phyloP scores from a whole-genome alignment of 805 yeast species.

The Schwanniomyces pseudopolymorphus region DNA sequence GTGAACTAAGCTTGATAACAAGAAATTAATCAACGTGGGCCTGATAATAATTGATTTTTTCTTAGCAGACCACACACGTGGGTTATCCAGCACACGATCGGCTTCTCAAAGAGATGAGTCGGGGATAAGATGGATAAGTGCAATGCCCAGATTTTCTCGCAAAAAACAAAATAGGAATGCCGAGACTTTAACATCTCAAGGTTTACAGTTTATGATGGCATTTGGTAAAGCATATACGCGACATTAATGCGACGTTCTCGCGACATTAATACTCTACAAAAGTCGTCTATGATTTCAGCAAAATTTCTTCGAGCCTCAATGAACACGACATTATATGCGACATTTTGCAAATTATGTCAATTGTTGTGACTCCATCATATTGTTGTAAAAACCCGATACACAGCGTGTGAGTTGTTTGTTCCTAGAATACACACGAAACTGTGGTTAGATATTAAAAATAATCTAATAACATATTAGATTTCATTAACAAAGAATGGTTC shows the following conservation, averaged over 20 bases:
- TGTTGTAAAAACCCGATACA: background rate
- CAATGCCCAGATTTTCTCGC: background rate
- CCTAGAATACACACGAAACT: background rate
- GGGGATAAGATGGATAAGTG: background rate
- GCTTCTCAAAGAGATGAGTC: background rate
- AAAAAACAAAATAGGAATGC: too few species aligned
- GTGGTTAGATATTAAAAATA: background rate
- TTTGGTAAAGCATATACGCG: background rate
- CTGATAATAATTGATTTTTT: background rate
- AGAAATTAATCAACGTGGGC: background rate
- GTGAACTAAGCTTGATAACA: background rate
- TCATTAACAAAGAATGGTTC: conserved; percentile 13
- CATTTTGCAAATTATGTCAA: background rate
- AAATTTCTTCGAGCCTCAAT: background rate
- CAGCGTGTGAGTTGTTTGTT: background rate
- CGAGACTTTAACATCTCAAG: too few species aligned
- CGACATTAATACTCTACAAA: background rate
- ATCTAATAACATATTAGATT: background rate
- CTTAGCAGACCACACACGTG: background rate
- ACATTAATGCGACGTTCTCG: background rate
- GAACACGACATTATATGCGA: background rate
- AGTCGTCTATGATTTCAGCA: too few species aligned
- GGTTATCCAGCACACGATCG: background rate
- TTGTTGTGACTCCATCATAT: background rate
- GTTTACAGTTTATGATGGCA: too few species aligned